Evolutionary conservation across 306 rosid genomes (phyloP).

Genomic region (Erythrophleum fordii): DNA sequence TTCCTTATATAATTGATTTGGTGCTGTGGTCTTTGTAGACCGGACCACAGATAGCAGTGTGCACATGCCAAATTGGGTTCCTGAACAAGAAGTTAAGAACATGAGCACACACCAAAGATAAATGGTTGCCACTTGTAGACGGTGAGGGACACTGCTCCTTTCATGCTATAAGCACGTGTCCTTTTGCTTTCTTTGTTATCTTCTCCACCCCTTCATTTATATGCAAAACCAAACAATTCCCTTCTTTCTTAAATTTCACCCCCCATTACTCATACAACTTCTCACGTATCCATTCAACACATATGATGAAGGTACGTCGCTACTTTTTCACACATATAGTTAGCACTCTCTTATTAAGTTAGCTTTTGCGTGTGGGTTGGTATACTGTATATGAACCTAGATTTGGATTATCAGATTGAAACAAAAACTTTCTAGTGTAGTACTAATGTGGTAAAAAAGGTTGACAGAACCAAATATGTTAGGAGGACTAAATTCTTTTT

Average conservation of each 20-base stretch:
- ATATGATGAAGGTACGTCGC: background rate
- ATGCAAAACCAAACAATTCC: background rate
- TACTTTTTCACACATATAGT: too few species aligned
- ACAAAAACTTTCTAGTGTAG: background rate
- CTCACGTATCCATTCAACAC: background rate
- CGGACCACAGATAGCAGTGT: too few species aligned
- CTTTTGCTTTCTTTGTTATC: background rate
- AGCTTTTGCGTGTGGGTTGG: too few species aligned
- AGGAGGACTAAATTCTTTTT: too few species aligned
- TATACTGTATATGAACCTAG: too few species aligned
- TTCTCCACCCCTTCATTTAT: background rate
- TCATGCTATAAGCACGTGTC: constrained; percentile 40
- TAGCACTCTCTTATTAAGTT: too few species aligned
- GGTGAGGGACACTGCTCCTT: constrained; percentile 47
- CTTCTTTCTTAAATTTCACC: background rate
- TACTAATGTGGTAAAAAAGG: background rate
- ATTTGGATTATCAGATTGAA: background rate
- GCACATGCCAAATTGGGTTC: too few species aligned
- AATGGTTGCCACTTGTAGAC: constrained; percentile 8
- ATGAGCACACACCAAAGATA: background rate
- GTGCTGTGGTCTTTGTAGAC: too few species aligned
- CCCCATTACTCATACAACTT: background rate
- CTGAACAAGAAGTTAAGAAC: background rate
- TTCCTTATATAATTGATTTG: too few species aligned
- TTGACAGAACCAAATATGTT: background rate